Percentiles rank a stretch among this genome's conserved stretches.
These are phyloP conservation scores for Babesia divergens DNA, from an alignment of 169 alveolate genomes.

Conservation along the genomic window DNA sequence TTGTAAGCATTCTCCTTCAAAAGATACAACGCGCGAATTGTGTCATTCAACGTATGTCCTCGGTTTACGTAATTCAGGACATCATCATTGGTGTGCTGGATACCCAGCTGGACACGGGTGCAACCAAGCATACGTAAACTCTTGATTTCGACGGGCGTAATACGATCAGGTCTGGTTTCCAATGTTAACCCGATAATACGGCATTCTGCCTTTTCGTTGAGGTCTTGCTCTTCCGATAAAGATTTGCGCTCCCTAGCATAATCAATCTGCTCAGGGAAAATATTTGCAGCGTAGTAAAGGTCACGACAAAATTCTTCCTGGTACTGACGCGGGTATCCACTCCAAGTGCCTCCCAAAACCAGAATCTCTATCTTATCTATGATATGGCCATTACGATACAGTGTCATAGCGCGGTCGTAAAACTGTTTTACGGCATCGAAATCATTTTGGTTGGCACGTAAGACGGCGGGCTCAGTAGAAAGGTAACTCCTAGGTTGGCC, in stretches of 20 bases:
- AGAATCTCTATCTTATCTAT: constrained; percentile 90
- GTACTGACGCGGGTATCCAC: constrained; percentile 86
- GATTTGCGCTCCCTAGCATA: constrained; percentile 59
- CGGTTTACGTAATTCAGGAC: constrained; percentile 82
- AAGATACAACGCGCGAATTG: constrained; percentile 82
- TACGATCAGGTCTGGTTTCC: constrained; percentile 92
- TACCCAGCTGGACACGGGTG: constrained; percentile 91
- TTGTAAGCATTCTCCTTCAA: constrained; percentile 89
- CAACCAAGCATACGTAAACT: constrained; percentile 86
- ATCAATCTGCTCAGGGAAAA: constrained; percentile 73
- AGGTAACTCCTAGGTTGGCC: constrained; percentile 93
- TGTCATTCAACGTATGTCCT: constrained; percentile 77
- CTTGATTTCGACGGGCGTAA: constrained; percentile 81
- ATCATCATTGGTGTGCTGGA: constrained; percentile 88
- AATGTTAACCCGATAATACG: constrained; percentile 76
- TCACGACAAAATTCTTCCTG: constrained; percentile 89
- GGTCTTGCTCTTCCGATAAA: constrained; percentile 63
- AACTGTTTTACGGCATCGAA: constrained; percentile 89
- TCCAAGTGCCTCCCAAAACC: constrained; percentile 94
- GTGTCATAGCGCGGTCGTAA: constrained; percentile 88
- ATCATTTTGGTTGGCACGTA: constrained; percentile 90
- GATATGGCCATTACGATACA: constrained; percentile 88
- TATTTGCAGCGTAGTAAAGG: constrained; percentile 91
- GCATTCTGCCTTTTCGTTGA: constrained; percentile 63
- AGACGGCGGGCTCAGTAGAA: constrained; percentile 94